Percentiles rank a stretch among this genome's conserved stretches.
These are phyloP conservation scores for Abrus precatorius DNA, from an alignment of 306 rosid species.

Conservation along the genomic window DNA sequence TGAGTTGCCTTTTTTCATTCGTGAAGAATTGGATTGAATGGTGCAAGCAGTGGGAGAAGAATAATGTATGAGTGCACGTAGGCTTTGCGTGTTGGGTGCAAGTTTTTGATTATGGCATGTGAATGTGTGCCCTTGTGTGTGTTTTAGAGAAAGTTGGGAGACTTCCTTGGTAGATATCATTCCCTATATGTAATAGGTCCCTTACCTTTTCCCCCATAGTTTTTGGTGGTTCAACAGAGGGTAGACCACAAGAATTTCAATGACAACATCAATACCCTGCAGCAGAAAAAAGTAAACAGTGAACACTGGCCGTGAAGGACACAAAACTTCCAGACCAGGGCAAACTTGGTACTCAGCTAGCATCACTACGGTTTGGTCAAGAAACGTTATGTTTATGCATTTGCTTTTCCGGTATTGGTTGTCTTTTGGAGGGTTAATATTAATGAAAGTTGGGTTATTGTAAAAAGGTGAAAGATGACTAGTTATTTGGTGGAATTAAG, in stretches of 20 bases:
- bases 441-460: background rate
- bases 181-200: slow-evolving; percentile 59
- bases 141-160: slow-evolving; percentile 46
- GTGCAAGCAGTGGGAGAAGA: slow-evolving; percentile 48
- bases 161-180: slow-evolving; percentile 65
- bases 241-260: slow-evolving; percentile 54
- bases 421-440: background rate
- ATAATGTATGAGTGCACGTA: slow-evolving; percentile 78
- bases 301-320: slow-evolving; percentile 33
- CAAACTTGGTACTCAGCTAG: slow-evolving; percentile 11
- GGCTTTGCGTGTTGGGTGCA: slow-evolving; percentile 82
- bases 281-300: slow-evolving; percentile 32
- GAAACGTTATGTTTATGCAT: background rate
- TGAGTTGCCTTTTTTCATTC: background rate
- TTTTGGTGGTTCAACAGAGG: slow-evolving; percentile 54
- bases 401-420: background rate
- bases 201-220: slow-evolving; percentile 55
- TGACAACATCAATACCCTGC: slow-evolving; percentile 29
- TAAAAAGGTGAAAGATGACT: no score
- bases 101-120: slow-evolving; percentile 68
- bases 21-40: slow-evolving; percentile 50
- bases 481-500: no score
- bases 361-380: slow-evolving; percentile 5
- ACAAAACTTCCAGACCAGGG: slow-evolving; percentile 36
- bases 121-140: slow-evolving; percentile 38